Base-by-base conservation (phyloP, 2,329 filamentous ascomycete genomes). In the Emergomyces pasteurianus region DNA sequence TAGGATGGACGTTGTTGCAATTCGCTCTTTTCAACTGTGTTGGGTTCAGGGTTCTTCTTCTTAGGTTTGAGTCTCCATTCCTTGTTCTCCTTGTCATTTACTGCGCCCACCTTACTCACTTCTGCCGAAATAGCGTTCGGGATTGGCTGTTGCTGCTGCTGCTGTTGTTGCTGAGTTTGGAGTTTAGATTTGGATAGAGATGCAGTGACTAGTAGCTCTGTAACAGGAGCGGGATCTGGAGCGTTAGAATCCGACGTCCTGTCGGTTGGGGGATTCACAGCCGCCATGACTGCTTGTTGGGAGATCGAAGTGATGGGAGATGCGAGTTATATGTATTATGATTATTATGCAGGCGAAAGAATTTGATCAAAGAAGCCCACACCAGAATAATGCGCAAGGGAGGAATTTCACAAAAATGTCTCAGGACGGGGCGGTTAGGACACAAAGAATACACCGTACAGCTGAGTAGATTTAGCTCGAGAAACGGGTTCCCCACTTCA, bases 211-310 rank as follows among this genome's bases (percentile, higher is more conserved):
- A 40, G 40, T 16, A 46, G 5, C 23, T 46, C 55, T n/a, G 46
- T 46, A 3, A 36, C 16, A 26, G 55, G 23, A 40, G 52, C 18
- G 3, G 26, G 14, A 23, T 43, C 14, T 38, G 54, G 10, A 28
- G 43, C 16, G 38, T 23, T 21, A n/a, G 34, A 6, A 56, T 28
- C 38, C 16, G 55, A 57, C 18, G 36, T 46, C 16, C 16, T 28
- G 40, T 57, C 55, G 55, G 38, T 31, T 57, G 38, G 18, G 6
- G 26, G 23, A 50, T 58, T 52, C 28, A 28, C 14, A 21, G 43
- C 57, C 8, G 57, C 57, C 57, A 58, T 58, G 31, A 18, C 57
- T 50, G n/a, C n/a, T n/a, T n/a, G 43, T 21, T 58, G 14, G 14
- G 2, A n/a, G 40, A 21, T 42, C 9, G 40, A 56, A 53, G 26